Evolutionary conservation across 2,329 filamentous ascomycete genomes (phyloP), one percentile per base, ranked within the genome.

Genomic region (Tolypocladium nubicola): DNA sequence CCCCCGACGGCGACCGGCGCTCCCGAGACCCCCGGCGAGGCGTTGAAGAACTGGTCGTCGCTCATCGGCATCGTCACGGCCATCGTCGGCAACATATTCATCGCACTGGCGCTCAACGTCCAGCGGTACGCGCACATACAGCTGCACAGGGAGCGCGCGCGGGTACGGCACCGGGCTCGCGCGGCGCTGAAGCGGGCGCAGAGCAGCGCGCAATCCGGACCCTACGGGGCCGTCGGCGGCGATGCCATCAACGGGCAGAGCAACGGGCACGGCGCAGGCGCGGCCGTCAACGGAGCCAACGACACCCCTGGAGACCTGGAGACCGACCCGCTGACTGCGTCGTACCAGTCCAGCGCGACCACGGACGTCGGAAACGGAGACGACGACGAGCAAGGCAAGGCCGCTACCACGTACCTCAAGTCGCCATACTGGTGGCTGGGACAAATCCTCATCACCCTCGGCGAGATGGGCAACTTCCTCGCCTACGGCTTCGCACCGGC

Each of bases 381-480:
- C 8, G 61, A 65, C 47, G 65, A 71, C 23, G 62, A 63, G 37
- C 57, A 64, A 45, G 62, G 67, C 56, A 75, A 78, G 57, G 67
- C 66, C 5, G 66, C 85, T 37, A 86, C 86, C 58, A 87, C 84
- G 7, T 99, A 99, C 71, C 81, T 99, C 59, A 85, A 84, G 62
- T 96, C 91, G 40, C 90, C 91, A 1, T 97, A 94, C 68, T 99
- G 94, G 94, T 99, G 94, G 94, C 75, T 86, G 38, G 94, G 94
- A 23, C 93, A 97, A 63, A 81, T 95, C 19, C 79, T 99, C 59
- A 99, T 99, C 83, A 90, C 87, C 0, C 76, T 96, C 30, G 94
- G 94, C 58, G 94, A 99, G 75, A 87, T 89, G 68, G 94, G 94
- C 55, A 99, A 99, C 71, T 99, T 99, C 68, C 76, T 99, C 61